Base-by-base conservation (phyloP, 805 yeast genomes). In the Grigorovia transvaalensis region DNA sequence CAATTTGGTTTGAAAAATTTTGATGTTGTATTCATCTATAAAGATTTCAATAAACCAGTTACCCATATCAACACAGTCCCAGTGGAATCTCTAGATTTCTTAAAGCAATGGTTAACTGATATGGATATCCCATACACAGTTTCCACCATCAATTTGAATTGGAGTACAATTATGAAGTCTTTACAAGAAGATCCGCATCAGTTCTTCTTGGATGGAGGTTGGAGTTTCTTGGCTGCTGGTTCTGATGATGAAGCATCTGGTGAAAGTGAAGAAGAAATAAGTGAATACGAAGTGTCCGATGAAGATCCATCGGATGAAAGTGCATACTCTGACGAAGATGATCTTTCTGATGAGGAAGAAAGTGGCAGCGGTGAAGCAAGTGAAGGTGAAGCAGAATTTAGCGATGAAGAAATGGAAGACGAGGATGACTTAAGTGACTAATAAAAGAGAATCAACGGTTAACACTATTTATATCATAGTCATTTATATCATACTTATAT, bases 61-160 rank as follows among this genome's bases (percentile, higher is more conserved):
- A 87, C 87, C 19, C 97, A 91, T 67, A 81, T 93, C 57, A 91
- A 91, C 68, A 89, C 98, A 3, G 88, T 93, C 54, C 97, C 98
- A 41, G 88, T 89, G 80, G 95, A 86, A 62, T 77, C 85, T 50
- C 72, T 93, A 52, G 99, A 93, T 65, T 91, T 86, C 65, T 86
- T 93, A 55, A 93, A 91, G 69, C 88, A 88, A 49, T 93, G 99
- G 99, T 74, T 93, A 54, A 88, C 96, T n/a, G 96, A 93, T 67
- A 96, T 93, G 64, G 99, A 93, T 67, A 85, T 93, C 56, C 96
- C 99, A 42, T 83, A 78, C 72, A 85, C 90, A 64, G 96, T 89
- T 62, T 96, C 97, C 50, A 90, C 95, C 46, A 85, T 93, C 71
- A 91, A 91, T 72, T 81, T 93, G 79, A 89, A 88, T 72, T 93